A percentile compares a stretch with the other conserved stretches of the same genome.
Evolutionary conservation across 2,329 filamentous ascomycete genomes (phyloP).

Genomic region (Coleophoma eucalyptorum): DNA sequence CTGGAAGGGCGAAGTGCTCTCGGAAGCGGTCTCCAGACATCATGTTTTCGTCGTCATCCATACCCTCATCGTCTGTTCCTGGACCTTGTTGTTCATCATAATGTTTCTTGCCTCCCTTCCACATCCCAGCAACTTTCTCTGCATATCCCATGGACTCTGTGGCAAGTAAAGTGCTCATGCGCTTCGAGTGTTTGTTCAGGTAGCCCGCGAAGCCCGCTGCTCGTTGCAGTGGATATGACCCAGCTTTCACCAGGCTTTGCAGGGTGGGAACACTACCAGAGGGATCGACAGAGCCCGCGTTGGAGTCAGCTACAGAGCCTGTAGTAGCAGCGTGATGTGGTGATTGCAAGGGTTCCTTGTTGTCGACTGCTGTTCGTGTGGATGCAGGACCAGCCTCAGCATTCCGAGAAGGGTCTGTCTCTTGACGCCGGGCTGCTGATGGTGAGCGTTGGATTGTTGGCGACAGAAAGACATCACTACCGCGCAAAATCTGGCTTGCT

Average conservation of each 20-base stretch:
- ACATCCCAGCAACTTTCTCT: conserved; percentile 96
- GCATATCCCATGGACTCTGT: conserved; percentile 95
- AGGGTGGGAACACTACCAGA: conserved; percentile 46
- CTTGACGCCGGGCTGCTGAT: conserved; percentile 16
- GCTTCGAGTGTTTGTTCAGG: conserved; percentile 72
- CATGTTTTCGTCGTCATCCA: conserved; percentile 61
- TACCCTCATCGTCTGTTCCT: conserved; percentile 49
- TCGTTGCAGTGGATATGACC: conserved; percentile 76
- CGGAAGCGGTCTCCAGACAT: conserved; percentile 78
- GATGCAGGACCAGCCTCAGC: conserved; percentile 17
- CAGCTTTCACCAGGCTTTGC: conserved; percentile 55
- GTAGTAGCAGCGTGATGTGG: conserved; percentile 17
- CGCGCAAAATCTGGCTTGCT: conserved; percentile 83
- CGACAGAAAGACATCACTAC: conserved; percentile 84
- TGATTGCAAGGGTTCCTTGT: conserved; percentile 5
- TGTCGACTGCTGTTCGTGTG: conserved; percentile 5
- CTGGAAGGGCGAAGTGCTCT: conserved; percentile 84
- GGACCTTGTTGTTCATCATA: conserved; percentile 64
- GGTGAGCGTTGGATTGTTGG: conserved; percentile 60
- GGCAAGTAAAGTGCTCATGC: conserved; percentile 78
- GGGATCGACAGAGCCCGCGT: conserved; percentile 18
- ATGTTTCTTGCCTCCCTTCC: conserved; percentile 85
- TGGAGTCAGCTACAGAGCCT: conserved; percentile 17
- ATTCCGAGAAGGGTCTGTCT: conserved; percentile 12
- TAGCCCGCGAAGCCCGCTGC: conserved; percentile 82